phyloP scores from a whole-genome alignment of 108 stramenopile species.

The Tribonema minus region DNA sequence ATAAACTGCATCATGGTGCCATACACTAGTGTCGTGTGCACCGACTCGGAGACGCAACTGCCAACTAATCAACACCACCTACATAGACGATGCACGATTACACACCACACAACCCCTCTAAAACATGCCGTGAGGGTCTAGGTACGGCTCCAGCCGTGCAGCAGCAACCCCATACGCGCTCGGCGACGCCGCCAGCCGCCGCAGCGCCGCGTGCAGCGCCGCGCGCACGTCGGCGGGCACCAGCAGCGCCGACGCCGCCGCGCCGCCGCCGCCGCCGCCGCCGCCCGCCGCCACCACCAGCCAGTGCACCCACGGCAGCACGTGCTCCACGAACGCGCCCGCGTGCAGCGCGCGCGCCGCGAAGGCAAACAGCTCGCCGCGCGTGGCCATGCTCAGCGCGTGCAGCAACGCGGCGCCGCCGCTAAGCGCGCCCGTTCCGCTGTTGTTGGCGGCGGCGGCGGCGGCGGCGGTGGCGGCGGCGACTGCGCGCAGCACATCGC shows the following conservation, averaged over 20 bases:
- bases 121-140: no score
- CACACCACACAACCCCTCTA: no score
- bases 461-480: no score
- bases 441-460: no score
- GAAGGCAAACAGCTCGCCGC: conserved; percentile 15
- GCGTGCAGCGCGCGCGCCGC: conserved; percentile 1
- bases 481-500: conserved; percentile 23
- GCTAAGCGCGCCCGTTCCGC: no score
- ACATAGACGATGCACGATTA: no score
- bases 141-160: conserved; percentile 25
- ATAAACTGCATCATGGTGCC: no score
- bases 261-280: no score
- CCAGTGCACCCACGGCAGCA: conserved; percentile 36
- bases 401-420: conserved; percentile 3
- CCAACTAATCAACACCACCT: no score
- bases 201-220: conserved; percentile 17
- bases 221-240: conserved; percentile 5
- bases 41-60: no score
- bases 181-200: conserved; percentile 13
- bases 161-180: conserved; percentile 32
- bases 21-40: no score
- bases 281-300: conserved; percentile 7
- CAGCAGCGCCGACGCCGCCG: background rate
- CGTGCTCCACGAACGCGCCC: conserved; percentile 16
- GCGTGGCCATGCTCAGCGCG: conserved; percentile 21